Percentiles rank a stretch among this genome's conserved stretches.
phyloP scores from a whole-genome alignment of 2,329 filamentous ascomycete species.

The Monosporascus sp. region DNA sequence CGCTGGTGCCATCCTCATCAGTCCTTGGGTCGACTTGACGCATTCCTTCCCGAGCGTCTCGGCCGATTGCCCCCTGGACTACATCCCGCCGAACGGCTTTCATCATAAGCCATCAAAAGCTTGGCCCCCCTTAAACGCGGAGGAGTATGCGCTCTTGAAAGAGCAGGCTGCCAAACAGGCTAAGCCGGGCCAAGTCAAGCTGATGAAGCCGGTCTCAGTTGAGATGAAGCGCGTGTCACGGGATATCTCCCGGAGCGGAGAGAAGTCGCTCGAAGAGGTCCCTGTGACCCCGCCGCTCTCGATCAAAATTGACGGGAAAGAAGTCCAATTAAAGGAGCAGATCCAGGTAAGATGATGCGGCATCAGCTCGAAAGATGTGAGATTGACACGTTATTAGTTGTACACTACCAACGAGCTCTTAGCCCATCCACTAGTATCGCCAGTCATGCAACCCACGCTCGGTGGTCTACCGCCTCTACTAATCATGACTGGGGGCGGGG shows the following conservation, averaged over 20 bases:
- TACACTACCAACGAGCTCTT: slow-evolving; percentile 80
- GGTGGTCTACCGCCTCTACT: slow-evolving; percentile 85
- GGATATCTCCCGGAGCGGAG: slow-evolving; percentile 11
- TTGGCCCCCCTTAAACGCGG: slow-evolving; percentile 89
- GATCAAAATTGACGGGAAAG: slow-evolving; percentile 65
- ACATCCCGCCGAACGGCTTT: slow-evolving; percentile 83
- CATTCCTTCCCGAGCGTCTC: slow-evolving; percentile 93
- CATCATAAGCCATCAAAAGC: slow-evolving; percentile 81
- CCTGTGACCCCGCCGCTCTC: slow-evolving; percentile 43
- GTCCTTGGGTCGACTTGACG: slow-evolving; percentile 92
- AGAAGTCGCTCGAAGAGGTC: slow-evolving; percentile 6
- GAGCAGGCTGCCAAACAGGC: slow-evolving; percentile 43
- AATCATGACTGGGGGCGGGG: slow-evolving; percentile 81
- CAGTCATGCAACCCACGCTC: slow-evolving; percentile 79
- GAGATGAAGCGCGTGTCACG: slow-evolving; percentile 22
- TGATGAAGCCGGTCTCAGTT: slow-evolving; percentile 31
- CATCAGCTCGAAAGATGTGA: not conserved
- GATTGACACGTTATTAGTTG: slow-evolving; percentile 36
- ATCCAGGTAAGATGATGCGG: slow-evolving; percentile 61
- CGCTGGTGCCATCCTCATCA: slow-evolving; percentile 84
- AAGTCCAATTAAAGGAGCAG: slow-evolving; percentile 77
- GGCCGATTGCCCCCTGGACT: slow-evolving; percentile 68
- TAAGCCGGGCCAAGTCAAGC: slow-evolving; percentile 23
- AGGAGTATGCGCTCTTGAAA: slow-evolving; percentile 57
- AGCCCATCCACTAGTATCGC: slow-evolving; percentile 83